These are phyloP conservation scores for Aspergillus japonicus DNA, from an alignment of 2,329 filamentous ascomycete genomes.

Conservation along the genomic window DNA sequence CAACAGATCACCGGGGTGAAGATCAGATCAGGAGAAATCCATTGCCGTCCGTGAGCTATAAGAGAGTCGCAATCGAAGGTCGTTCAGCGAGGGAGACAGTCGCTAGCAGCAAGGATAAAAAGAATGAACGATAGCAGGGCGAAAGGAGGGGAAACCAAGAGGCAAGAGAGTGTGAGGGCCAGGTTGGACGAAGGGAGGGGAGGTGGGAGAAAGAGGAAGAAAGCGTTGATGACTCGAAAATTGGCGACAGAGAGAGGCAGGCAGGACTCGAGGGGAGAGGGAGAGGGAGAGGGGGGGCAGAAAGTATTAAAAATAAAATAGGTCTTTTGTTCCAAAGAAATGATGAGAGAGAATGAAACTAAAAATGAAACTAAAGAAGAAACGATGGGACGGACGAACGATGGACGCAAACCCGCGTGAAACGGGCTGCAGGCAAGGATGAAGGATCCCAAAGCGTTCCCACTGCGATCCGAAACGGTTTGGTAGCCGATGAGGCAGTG, in stretches of 20 bases:
- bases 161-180: slow-evolving; percentile 1
- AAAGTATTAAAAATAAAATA: not conserved
- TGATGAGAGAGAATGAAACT: not conserved
- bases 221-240: not conserved
- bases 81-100: not conserved
- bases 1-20: not conserved
- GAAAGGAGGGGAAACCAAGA: not conserved
- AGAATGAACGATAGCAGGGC: not conserved
- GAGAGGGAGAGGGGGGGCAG: not conserved
- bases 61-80: not conserved
- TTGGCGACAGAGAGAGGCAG: slow-evolving; percentile 13
- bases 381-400: not conserved
- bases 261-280: not conserved
- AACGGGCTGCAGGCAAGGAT: slow-evolving; percentile 5
- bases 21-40: not conserved
- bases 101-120: not conserved
- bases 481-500: not conserved
- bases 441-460: too few species aligned
- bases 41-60: not conserved
- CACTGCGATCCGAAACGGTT: slow-evolving; percentile 6
- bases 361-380: not conserved
- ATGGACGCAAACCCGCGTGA: slow-evolving; percentile 2
- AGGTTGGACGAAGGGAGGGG: slow-evolving; percentile 1
- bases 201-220: slow-evolving; percentile 2
- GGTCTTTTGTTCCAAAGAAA: too few species aligned